Conservation (phyloP, 139 green algal species). For the Asterochloris erici region DNA sequence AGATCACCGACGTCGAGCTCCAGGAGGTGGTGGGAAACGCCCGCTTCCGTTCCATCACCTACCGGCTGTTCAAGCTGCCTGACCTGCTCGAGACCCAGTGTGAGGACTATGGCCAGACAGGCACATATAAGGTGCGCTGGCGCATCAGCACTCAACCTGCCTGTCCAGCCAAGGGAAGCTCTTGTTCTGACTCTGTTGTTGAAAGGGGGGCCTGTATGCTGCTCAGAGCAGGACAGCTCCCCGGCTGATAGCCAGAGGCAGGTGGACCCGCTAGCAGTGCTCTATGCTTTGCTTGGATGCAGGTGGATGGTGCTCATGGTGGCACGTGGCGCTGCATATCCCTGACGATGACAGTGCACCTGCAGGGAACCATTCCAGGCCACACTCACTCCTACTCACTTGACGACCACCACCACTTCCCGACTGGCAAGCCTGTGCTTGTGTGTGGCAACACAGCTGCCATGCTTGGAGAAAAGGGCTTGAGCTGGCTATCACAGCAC, state of each 20-base stretch:
- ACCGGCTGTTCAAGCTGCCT: slow-evolving; percentile 95
- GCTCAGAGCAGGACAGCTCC: neutral
- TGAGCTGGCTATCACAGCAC: slow-evolving; percentile 72
- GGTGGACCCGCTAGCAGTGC: too few species aligned
- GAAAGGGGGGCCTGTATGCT: neutral
- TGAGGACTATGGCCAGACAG: slow-evolving; percentile 87
- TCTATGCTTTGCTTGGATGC: too few species aligned
- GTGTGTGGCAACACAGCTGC: slow-evolving; percentile 91
- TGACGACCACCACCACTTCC: slow-evolving; percentile 79
- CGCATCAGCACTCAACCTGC: neutral
- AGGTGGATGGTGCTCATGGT: neutral
- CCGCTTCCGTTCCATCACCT: slow-evolving; percentile 92
- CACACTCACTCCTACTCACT: slow-evolving; percentile 67
- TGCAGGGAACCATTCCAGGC: slow-evolving; percentile 77
- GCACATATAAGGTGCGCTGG: slow-evolving; percentile 47
- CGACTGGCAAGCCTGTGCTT: slow-evolving; percentile 72
- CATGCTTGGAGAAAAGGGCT: slow-evolving; percentile 70
- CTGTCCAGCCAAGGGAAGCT: neutral
- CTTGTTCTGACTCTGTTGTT: neutral
- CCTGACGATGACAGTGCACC: neutral
- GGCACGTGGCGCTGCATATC: too few species aligned
- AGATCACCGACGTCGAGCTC: slow-evolving; percentile 76
- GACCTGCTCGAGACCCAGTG: slow-evolving; percentile 72
- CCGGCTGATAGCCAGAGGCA: too few species aligned
- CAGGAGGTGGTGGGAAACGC: slow-evolving; percentile 73